phyloP scores from a whole-genome alignment of 75 land plant genomes.

The Pinus albicaulis region DNA sequence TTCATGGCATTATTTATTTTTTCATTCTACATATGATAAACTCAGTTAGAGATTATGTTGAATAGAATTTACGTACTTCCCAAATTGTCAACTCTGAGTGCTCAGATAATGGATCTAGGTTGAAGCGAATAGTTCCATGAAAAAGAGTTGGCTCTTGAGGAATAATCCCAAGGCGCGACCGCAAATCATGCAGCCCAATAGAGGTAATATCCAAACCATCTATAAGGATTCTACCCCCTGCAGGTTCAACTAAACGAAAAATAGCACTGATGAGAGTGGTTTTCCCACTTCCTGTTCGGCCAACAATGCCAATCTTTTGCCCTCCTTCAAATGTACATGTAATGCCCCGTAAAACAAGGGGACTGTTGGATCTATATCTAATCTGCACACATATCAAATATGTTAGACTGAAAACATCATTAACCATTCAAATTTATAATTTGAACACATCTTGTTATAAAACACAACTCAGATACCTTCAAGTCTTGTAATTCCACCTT shows the following conservation, averaged over 20 bases:
- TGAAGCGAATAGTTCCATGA: conserved; percentile 41
- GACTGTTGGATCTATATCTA: conserved; percentile 47
- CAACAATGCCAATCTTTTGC: conserved; percentile 41
- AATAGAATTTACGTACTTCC: conserved; percentile 21
- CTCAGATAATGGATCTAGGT: conserved; percentile 35
- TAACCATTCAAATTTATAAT: not conserved
- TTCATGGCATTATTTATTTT: too few relatives aligned
- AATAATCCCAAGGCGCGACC: conserved; percentile 31
- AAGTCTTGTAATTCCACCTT: conserved; percentile 36
- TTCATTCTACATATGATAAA: too few relatives aligned
- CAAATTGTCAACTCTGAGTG: conserved; percentile 39
- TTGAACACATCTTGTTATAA: not conserved
- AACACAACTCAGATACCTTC: conserved; percentile 22
- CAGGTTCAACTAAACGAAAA: conserved; percentile 53
- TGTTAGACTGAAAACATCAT: not conserved
- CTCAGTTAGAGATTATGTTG: not conserved
- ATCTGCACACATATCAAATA: conserved; percentile 33
- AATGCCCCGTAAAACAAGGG: conserved; percentile 61
- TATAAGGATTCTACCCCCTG: conserved; percentile 40
- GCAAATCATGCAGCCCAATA: conserved; percentile 46
- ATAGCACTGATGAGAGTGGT: conserved; percentile 57
- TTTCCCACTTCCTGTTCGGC: conserved; percentile 60
- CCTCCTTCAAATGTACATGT: conserved; percentile 70
- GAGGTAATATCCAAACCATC: conserved; percentile 38
- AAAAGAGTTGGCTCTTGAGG: conserved; percentile 42